Conservation (phyloP, 139 green algal genomes). For the Chlamydomonas sphaeroides region DNA sequence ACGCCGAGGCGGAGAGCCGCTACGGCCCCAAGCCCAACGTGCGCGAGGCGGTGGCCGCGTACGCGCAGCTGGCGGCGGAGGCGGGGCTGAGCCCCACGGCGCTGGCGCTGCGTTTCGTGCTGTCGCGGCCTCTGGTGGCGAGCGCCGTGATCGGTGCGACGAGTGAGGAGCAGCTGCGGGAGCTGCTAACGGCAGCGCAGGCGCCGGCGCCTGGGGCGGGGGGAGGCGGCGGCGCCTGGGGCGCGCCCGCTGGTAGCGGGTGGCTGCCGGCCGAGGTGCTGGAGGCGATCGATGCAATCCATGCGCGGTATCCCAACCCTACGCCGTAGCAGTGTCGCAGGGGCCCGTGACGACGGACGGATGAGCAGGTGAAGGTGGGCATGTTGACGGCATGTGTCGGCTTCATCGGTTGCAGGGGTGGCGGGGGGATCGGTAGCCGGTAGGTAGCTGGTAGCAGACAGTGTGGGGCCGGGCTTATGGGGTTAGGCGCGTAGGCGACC, state of each 20-base stretch:
- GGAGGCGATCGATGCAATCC: conserved; percentile 61
- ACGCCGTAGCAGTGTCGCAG: too few species aligned
- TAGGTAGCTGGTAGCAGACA: too few species aligned
- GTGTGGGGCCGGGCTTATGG: too few species aligned
- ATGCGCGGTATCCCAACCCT: conserved; percentile 66
- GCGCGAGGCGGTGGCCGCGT: conserved; percentile 63
- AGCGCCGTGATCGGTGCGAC: conserved; percentile 73
- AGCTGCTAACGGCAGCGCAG: conserved; percentile 61
- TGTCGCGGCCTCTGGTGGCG: conserved; percentile 67
- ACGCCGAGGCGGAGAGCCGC: conserved; percentile 82
- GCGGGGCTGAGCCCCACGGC: conserved; percentile 66
- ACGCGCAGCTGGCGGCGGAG: conserved; percentile 68
- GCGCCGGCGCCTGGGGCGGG: not conserved
- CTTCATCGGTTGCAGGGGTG: too few species aligned
- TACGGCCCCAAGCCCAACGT: conserved; percentile 83
- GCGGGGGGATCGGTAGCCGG: too few species aligned
- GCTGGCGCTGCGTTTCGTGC: conserved; percentile 79
- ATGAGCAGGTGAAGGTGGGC: too few species aligned
- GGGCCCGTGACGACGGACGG: too few species aligned
- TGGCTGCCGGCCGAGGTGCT: conserved; percentile 50
- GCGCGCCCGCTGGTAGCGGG: not conserved
- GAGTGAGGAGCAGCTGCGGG: conserved; percentile 63
- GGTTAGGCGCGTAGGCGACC: too few species aligned
- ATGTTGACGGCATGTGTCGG: too few species aligned
- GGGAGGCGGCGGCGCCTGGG: not conserved